A percentile compares a stretch with the other conserved stretches of the same genome.
Conservation (phyloP, 2,329 filamentous ascomycete genomes). For the Emericellopsis cladophorae region DNA sequence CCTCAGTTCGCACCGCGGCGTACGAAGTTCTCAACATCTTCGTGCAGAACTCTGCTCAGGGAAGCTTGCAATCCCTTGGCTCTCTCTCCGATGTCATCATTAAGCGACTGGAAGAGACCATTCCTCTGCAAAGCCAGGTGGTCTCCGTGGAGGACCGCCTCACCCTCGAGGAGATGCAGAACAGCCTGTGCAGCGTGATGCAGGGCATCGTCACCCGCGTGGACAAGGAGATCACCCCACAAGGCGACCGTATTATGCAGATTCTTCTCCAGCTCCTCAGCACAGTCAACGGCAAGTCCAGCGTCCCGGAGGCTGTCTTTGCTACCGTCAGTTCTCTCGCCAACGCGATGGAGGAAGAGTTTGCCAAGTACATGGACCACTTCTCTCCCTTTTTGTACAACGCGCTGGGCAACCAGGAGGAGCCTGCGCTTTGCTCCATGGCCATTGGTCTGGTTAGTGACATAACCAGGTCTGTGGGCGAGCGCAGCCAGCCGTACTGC, state of each 20-base stretch:
- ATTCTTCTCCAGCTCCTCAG: slow-evolving; percentile 69
- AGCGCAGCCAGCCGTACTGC: slow-evolving; percentile 87
- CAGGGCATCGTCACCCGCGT: slow-evolving; percentile 85
- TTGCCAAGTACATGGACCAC: slow-evolving; percentile 93
- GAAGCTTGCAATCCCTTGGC: slow-evolving; percentile 70
- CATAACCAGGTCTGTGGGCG: slow-evolving; percentile 81
- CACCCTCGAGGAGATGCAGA: slow-evolving; percentile 95
- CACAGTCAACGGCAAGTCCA: slow-evolving; percentile 72
- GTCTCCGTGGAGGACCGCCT: slow-evolving; percentile 96
- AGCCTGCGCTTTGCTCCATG: slow-evolving; percentile 88
- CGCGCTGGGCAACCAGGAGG: slow-evolving; percentile 89
- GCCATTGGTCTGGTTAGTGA: slow-evolving; percentile 96
- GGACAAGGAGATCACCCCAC: slow-evolving; percentile 80
- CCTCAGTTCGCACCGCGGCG: slow-evolving; percentile 81
- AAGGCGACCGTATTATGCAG: slow-evolving; percentile 90
- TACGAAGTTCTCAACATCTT: slow-evolving; percentile 97
- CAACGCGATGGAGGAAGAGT: slow-evolving; percentile 83
- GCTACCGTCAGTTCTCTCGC: slow-evolving; percentile 85
- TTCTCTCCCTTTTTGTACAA: slow-evolving; percentile 90
- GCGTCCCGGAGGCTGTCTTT: slow-evolving; percentile 88
- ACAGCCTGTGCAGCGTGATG: slow-evolving; percentile 81
- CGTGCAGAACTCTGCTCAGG: slow-evolving; percentile 77
- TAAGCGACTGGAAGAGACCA: slow-evolving; percentile 79
- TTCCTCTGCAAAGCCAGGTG: slow-evolving; percentile 82
- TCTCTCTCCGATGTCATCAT: slow-evolving; percentile 79